phyloP scores from a whole-genome alignment of 2,329 filamentous ascomycete species.

The Aspergillus calidoustus region DNA sequence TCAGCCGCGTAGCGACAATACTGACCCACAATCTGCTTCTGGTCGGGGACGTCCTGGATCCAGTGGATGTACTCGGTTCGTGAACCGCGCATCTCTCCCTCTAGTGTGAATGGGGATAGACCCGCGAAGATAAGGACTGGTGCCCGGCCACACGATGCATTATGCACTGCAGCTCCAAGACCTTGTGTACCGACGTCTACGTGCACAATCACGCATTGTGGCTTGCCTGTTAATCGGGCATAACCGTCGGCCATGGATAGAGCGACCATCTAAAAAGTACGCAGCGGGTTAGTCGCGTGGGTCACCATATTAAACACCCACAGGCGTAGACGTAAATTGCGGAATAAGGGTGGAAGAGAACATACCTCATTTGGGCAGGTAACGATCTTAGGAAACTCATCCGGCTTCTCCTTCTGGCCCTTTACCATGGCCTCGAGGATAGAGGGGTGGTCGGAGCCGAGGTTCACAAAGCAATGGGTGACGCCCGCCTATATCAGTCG shows the following conservation, averaged over 20 bases:
- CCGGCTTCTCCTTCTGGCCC: constrained; percentile 68
- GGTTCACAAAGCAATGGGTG: constrained; percentile 57
- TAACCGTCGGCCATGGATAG: constrained; percentile 85
- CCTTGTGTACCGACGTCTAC: constrained; percentile 83
- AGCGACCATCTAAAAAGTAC: constrained; percentile 70
- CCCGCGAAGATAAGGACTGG: constrained; percentile 80
- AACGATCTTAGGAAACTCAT: constrained; percentile 72
- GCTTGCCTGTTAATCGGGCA: constrained; percentile 71
- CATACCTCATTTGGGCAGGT: constrained; percentile 79
- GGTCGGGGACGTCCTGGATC: constrained; percentile 83
- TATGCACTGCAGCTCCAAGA: constrained; percentile 77
- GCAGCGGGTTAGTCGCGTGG: constrained; percentile 19
- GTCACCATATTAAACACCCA: not conserved
- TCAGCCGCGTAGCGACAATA: constrained; percentile 85
- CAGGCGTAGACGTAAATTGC: not conserved
- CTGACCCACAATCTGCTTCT: constrained; percentile 78
- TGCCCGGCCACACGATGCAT: constrained; percentile 73
- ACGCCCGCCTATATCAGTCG: constrained; percentile 49
- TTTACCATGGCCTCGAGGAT: constrained; percentile 83
- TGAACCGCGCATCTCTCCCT: constrained; percentile 77
- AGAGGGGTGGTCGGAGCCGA: constrained; percentile 67
- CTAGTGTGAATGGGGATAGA: constrained; percentile 74
- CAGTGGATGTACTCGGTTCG: constrained; percentile 85
- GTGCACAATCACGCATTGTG: constrained; percentile 78
- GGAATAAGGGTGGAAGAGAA: not conserved